These are phyloP conservation scores for Rhodofomes roseus DNA, from an alignment of 1,284 basidiomycete species.

Conservation along the genomic window DNA sequence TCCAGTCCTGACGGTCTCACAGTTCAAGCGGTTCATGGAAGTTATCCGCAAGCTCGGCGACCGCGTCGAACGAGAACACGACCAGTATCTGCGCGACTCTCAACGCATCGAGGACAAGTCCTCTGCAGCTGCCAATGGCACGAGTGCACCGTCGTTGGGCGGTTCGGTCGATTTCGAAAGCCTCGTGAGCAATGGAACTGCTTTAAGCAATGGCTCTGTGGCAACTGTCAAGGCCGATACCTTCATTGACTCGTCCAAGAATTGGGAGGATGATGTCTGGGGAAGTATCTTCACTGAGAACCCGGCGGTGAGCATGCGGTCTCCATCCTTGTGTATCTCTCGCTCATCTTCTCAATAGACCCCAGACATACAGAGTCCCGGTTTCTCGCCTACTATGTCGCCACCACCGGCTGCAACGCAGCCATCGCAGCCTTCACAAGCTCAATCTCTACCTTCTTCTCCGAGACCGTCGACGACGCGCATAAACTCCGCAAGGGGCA, in stretches of 20 bases:
- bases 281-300: conserved; percentile 59
- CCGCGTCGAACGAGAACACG: conserved; percentile 83
- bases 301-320: conserved; percentile 33
- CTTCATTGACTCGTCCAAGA: conserved; percentile 34
- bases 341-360: conserved; percentile 9
- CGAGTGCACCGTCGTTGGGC: conserved; percentile 32
- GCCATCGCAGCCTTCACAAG: conserved; percentile 21
- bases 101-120: conserved; percentile 82
- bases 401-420: not conserved
- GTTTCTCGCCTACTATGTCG: conserved; percentile 11
- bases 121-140: conserved; percentile 29
- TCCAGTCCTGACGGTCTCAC: conserved; percentile 81
- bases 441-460: conserved; percentile 36
- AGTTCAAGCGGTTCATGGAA: conserved; percentile 89
- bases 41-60: conserved; percentile 73
- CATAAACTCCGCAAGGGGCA: conserved; percentile 15
- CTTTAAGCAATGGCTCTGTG: conserved; percentile 31
- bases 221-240: conserved; percentile 44
- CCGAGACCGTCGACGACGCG: conserved; percentile 27
- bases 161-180: conserved; percentile 68
- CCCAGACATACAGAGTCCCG: conserved; percentile 20
- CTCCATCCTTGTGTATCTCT: not conserved
- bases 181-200: conserved; percentile 51
- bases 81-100: conserved; percentile 79
- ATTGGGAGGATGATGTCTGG: conserved; percentile 81